Conservation (phyloP, 176 grass and related monocot species). For the Phragmites australis region DNA sequence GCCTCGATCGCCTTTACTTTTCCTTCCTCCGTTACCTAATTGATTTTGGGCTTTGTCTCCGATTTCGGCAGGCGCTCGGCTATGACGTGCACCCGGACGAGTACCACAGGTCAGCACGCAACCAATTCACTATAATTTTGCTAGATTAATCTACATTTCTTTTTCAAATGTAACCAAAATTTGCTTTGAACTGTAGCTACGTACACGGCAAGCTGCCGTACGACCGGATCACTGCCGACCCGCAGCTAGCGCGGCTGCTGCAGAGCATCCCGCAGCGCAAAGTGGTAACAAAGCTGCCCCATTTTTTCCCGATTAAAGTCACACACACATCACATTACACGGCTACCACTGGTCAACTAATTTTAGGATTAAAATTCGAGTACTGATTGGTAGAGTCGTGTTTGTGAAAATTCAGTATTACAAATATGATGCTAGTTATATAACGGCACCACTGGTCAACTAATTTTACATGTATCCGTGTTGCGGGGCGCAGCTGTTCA, state of each 20-base stretch:
- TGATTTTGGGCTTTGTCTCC: background rate
- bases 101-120: constrained; percentile 79
- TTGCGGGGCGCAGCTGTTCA: constrained; percentile 82
- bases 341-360: too few relatives aligned
- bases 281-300: too few relatives aligned
- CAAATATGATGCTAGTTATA: too few relatives aligned
- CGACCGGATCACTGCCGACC: constrained; percentile 60
- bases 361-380: too few relatives aligned
- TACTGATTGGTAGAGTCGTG: too few relatives aligned
- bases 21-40: background rate
- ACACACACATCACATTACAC: too few relatives aligned
- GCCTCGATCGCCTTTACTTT: too few relatives aligned
- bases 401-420: too few relatives aligned
- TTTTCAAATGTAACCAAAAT: background rate
- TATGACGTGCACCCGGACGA: constrained; percentile 89
- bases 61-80: constrained; percentile 63
- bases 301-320: too few relatives aligned
- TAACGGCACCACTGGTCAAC: too few relatives aligned
- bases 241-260: constrained; percentile 56
- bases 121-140: background rate
- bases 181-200: constrained; percentile 46
- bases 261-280: constrained; percentile 77
- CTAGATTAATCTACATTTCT: too few relatives aligned
- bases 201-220: constrained; percentile 91
- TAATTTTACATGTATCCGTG: too few relatives aligned